phyloP scores from a whole-genome alignment of 2,329 filamentous ascomycete species.

The Talaromyces atroroseus region DNA sequence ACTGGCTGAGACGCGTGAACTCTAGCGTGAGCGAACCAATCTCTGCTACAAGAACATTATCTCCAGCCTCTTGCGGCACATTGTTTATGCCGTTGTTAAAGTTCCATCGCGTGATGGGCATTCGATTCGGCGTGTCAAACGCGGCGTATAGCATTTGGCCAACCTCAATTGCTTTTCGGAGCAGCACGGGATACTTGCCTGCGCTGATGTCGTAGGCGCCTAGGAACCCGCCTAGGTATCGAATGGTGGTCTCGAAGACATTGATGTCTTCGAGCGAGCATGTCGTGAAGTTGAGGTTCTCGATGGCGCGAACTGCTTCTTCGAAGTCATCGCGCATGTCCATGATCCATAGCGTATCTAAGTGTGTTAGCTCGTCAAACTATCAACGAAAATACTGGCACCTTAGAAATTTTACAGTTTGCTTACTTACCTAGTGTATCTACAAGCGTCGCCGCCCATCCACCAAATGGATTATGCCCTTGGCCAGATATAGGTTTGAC shows the following conservation, averaged over 20 bases:
- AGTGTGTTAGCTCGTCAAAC: conserved; percentile 11
- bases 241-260: conserved; percentile 80
- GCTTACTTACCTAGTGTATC: conserved; percentile 45
- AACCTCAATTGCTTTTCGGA: conserved; percentile 69
- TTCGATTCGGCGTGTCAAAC: conserved; percentile 85
- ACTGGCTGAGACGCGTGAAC: conserved; percentile 37
- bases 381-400: neutral
- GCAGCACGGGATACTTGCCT: conserved; percentile 59
- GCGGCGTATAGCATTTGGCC: conserved; percentile 70
- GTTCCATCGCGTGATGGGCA: conserved; percentile 61
- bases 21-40: conserved; percentile 38
- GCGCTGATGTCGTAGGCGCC: conserved; percentile 77
- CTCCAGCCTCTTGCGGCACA: conserved; percentile 23
- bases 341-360: conserved; percentile 83
- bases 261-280: conserved; percentile 63
- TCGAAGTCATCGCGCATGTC: conserved; percentile 69
- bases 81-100: conserved; percentile 20
- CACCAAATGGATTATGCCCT: conserved; percentile 71
- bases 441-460: conserved; percentile 80
- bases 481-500: conserved; percentile 64
- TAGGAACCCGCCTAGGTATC: conserved; percentile 77
- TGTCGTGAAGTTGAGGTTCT: conserved; percentile 71
- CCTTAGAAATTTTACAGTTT: no score
- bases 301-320: conserved; percentile 61
- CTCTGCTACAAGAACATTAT: conserved; percentile 27